These are phyloP conservation scores for Oehlia diaphana DNA, from an alignment of 192 early-diverging fungal species.

Conservation along the genomic window DNA sequence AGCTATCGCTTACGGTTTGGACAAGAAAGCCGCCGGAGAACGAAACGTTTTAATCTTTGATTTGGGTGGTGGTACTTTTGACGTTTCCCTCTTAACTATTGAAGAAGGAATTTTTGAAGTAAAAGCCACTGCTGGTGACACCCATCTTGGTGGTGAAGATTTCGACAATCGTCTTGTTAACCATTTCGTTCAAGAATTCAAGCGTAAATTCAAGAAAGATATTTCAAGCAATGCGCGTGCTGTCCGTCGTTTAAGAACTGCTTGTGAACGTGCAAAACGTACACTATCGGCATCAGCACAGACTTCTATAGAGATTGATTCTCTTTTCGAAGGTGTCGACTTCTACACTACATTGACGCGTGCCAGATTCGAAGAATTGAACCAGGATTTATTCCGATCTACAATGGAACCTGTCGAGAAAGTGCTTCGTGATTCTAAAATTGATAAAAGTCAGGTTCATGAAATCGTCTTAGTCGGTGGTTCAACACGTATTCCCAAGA, in stretches of 20 bases:
- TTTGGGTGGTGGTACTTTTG: conserved; percentile 80
- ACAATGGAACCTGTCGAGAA: conserved; percentile 91
- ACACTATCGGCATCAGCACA: conserved; percentile 91
- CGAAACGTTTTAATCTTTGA: conserved; percentile 72
- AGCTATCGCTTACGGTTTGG: conserved; percentile 95
- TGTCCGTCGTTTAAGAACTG: conserved; percentile 94
- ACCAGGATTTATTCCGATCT: neutral
- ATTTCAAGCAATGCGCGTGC: conserved; percentile 85
- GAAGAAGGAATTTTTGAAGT: conserved; percentile 56
- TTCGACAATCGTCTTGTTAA: neutral
- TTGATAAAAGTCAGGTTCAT: conserved; percentile 61
- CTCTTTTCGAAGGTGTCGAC: conserved; percentile 93
- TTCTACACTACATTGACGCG: conserved; percentile 92
- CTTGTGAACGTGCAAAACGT: conserved; percentile 96
- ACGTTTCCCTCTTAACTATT: conserved; percentile 93
- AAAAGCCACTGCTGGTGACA: conserved; percentile 97
- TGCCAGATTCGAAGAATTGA: neutral
- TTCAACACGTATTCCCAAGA: neutral
- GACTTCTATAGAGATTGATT: conserved; percentile 94
- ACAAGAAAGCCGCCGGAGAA: conserved; percentile 65
- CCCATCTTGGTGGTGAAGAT: conserved; percentile 64
- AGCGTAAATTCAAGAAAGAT: conserved; percentile 98
- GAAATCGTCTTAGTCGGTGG: neutral
- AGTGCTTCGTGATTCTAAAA: conserved; percentile 98
- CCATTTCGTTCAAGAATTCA: conserved; percentile 94